Conservation (phyloP, 1,284 basidiomycete species). For the Heterobasidion annosum region DNA sequence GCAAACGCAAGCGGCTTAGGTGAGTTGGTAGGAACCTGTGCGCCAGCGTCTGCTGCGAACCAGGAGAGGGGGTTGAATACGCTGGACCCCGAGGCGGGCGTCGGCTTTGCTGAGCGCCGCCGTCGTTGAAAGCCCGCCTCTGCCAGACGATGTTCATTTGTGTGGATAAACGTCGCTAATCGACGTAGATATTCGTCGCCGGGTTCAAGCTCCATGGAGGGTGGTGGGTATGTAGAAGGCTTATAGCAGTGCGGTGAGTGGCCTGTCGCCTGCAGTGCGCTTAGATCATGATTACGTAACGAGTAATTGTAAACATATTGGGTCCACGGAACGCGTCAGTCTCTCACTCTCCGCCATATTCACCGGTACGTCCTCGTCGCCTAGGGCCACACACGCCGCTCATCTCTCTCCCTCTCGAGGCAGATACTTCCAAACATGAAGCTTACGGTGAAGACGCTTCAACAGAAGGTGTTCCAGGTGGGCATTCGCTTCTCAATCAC, state of each 20-base stretch:
- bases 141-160: slow-evolving; percentile 63
- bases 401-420: too few relatives aligned
- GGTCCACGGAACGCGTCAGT: slow-evolving; percentile 8
- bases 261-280: neutral
- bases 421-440: slow-evolving; percentile 48
- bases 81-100: slow-evolving; percentile 26
- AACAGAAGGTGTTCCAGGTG: slow-evolving; percentile 81
- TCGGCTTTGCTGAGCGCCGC: slow-evolving; percentile 33
- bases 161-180: slow-evolving; percentile 58
- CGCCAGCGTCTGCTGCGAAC: slow-evolving; percentile 37
- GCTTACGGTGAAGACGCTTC: slow-evolving; percentile 89
- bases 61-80: slow-evolving; percentile 56
- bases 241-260: neutral
- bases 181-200: slow-evolving; percentile 71
- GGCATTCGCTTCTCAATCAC: slow-evolving; percentile 4
- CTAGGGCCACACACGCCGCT: neutral
- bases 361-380: slow-evolving; percentile 17
- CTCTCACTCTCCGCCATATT: neutral
- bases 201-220: slow-evolving; percentile 48
- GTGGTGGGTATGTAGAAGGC: neutral
- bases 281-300: slow-evolving; percentile 1
- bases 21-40: slow-evolving; percentile 18
- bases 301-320: neutral
- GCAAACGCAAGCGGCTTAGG: slow-evolving; percentile 54
- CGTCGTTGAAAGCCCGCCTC: slow-evolving; percentile 44